Conservation (phyloP, 176 grass and related monocot genomes). For the Cenchrus fungigraminus region DNA sequence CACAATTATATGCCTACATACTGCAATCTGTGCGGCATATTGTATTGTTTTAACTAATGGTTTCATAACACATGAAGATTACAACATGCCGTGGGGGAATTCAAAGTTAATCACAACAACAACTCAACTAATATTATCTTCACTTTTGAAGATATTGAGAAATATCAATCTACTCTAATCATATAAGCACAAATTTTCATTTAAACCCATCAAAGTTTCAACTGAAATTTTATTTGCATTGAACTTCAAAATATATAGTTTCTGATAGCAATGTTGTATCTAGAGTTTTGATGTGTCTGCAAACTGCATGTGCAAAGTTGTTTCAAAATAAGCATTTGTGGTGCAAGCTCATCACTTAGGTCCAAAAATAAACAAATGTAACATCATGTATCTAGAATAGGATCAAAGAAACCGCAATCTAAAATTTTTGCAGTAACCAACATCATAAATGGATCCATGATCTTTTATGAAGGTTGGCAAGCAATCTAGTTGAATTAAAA, state of each 20-base stretch:
- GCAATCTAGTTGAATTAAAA: slow-evolving; percentile 14
- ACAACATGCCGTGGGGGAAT: not conserved
- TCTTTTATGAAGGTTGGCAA: slow-evolving; percentile 25
- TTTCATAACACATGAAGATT: not conserved
- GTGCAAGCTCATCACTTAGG: not conserved
- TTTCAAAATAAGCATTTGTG: not conserved
- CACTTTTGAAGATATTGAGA: slow-evolving; percentile 10
- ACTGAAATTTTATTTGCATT: not conserved
- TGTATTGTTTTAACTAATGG: not conserved
- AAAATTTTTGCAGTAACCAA: not conserved
- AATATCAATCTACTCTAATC: not conserved
- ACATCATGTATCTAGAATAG: not conserved
- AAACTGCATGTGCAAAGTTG: not conserved
- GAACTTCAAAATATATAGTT: not conserved
- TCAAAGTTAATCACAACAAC: not conserved
- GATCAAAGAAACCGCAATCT: not conserved
- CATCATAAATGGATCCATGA: slow-evolving; percentile 20
- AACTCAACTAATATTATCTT: not conserved
- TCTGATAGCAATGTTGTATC: not conserved
- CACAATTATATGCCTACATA: not conserved
- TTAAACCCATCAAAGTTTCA: not conserved
- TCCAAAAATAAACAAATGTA: not conserved
- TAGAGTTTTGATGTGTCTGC: not conserved
- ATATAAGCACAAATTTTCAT: not conserved
- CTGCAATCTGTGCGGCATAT: not conserved